Base-by-base conservation (phyloP, 2,329 filamentous ascomycete species). In the Simplicillium sp. region DNA sequence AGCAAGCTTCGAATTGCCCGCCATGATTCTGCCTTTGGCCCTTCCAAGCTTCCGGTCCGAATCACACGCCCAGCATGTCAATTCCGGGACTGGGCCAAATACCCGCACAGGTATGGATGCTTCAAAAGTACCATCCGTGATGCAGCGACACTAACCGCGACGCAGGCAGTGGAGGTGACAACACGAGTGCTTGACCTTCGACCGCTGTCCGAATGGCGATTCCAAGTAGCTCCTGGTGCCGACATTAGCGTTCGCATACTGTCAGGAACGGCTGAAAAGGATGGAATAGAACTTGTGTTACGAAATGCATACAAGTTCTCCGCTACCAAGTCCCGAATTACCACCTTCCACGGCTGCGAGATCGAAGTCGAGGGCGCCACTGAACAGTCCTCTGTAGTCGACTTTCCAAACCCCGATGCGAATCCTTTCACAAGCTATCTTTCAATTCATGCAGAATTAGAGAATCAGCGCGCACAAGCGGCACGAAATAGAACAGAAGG, bases 301-400 rank as follows among this genome's bases (percentile, higher is more conserved):
- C 84, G 83, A 42, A 83, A 84, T 39, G 73, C 77, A 9, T 97
- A 97, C 66, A 81, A 73, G 28, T 90, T 98, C 61, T 74, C 76
- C 36, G 85, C 87, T 42, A 77, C 76, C 50, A 94, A 94, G 66
- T 84, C 85, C 43, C 89, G 90, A 46, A 83, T 98, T 54, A 86
- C 86, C 60, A 94, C 89, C 38, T 95, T 87, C 83, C 80, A 90
- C 55, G 90, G 92, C 52, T 96, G 88, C 63, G 80, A 80, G 40
- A 67, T 98, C 45, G 86, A 96, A 60, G 71, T 96, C 44, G 77
- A 72, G 34, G 81, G 82, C 3, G 65, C 67, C 11, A 72, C 73
- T 38, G 67, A 75, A 36, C 60, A 66, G 41, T 71, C 76, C 46
- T 65, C 63, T 37, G 62, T 76, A 18, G 81, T 81, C 34, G 77